These are phyloP conservation scores for Phytophthora capsici DNA, from an alignment of 352 stramenopile species.

Conservation along the genomic window DNA sequence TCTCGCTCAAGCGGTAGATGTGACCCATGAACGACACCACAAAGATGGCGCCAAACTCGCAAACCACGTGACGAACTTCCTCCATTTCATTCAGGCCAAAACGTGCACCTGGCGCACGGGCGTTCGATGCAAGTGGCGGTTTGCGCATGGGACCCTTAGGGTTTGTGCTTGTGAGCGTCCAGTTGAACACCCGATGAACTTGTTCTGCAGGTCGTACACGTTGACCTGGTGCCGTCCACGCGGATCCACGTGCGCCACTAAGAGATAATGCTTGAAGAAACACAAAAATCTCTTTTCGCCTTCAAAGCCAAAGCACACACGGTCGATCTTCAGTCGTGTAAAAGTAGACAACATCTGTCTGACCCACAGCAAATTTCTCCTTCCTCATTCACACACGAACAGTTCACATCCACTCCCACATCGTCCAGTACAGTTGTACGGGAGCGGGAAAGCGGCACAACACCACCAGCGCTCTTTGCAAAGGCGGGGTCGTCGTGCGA, in stretches of 20 bases:
- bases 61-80: conserved; percentile 87
- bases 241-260: conserved; percentile 85
- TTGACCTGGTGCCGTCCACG: conserved; percentile 87
- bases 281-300: conserved; percentile 86
- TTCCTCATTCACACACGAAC: conserved; percentile 85
- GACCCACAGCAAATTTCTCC: conserved; percentile 83
- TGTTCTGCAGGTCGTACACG: conserved; percentile 93
- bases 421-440: conserved; percentile 84
- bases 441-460: conserved; percentile 60
- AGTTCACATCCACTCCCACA: conserved; percentile 82
- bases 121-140: conserved; percentile 39
- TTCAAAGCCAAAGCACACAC: conserved; percentile 90
- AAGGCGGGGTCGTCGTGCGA: conserved; percentile 83
- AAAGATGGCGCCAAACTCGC: conserved; percentile 89
- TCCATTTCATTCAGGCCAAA: conserved; percentile 89
- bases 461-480: conserved; percentile 71
- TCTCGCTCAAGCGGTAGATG: conserved; percentile 95
- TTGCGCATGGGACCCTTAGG: conserved; percentile 40
- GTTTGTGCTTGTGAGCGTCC: conserved; percentile 78
- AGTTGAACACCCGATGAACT: conserved; percentile 94
- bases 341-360: conserved; percentile 90
- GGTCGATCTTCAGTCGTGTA: conserved; percentile 90
- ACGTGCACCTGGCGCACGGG: conserved; percentile 57
- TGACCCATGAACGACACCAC: conserved; percentile 86
- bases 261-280: conserved; percentile 91